Conservation (phyloP, 768 basidiomycete genomes). For the Boletus reticuloceps region DNA sequence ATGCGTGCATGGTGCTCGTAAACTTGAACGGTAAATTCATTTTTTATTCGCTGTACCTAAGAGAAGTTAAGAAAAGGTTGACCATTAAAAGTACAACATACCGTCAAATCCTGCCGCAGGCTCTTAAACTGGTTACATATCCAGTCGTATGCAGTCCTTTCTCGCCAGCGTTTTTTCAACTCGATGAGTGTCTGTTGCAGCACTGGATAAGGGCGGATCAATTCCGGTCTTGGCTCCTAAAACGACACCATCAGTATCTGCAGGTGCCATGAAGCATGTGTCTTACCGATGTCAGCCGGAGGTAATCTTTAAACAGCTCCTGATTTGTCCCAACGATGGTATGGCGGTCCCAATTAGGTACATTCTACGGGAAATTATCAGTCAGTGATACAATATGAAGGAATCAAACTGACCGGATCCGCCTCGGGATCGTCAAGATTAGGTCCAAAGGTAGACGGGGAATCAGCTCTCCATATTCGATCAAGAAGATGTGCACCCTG, state of each 20-base stretch:
- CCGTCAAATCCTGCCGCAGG: conserved; percentile 94
- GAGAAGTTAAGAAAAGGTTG: conserved; percentile 2
- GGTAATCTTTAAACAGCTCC: conserved; percentile 93
- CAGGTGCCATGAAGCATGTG: neutral
- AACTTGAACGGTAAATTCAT: conserved; percentile 94
- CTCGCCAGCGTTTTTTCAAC: conserved; percentile 85
- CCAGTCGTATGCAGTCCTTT: conserved; percentile 76
- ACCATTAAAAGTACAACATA: conserved; percentile 41
- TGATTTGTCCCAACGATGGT: conserved; percentile 92
- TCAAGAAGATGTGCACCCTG: conserved; percentile 55
- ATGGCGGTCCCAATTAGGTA: conserved; percentile 92
- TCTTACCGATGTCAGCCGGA: conserved; percentile 84
- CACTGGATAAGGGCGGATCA: conserved; percentile 85
- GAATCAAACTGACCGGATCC: conserved; percentile 53
- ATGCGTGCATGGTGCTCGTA: conserved; percentile 99
- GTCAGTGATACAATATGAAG: neutral
- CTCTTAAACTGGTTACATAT: conserved; percentile 99
- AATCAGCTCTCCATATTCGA: conserved; percentile 40
- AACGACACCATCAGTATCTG: conserved; percentile 3
- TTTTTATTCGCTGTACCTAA: conserved; percentile 98
- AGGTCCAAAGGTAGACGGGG: conserved; percentile 47
- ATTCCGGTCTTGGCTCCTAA: conserved; percentile 94
- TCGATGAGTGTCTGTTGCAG: conserved; percentile 82
- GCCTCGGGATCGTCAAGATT: conserved; percentile 68
- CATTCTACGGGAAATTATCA: conserved; percentile 59